Conservation (phyloP, 164 flowering plant species). For the Macadamia integrifolia region DNA sequence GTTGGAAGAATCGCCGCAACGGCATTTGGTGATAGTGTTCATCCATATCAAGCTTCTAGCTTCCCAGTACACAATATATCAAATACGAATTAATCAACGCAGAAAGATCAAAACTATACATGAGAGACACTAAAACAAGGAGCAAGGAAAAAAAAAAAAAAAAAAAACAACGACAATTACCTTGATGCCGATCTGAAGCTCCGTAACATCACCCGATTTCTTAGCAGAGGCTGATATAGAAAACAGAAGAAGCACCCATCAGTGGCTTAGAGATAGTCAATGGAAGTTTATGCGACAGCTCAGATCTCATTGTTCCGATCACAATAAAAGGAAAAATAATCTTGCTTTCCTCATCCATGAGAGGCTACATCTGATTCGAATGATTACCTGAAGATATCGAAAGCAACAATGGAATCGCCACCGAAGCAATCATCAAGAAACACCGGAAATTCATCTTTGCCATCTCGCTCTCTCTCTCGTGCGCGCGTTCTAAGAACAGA, state of each 20-base stretch:
- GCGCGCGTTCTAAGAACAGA: too few relatives aligned
- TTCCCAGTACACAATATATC: too few relatives aligned
- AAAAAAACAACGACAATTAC: constrained; percentile 18
- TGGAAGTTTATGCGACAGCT: too few relatives aligned
- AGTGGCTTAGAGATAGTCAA: too few relatives aligned
- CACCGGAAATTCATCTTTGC: background rate
- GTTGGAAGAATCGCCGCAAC: too few relatives aligned
- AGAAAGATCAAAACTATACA: background rate
- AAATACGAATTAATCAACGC: background rate
- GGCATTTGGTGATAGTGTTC: too few relatives aligned
- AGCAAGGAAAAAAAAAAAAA: background rate
- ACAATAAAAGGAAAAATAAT: too few relatives aligned
- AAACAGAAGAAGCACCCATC: too few relatives aligned
- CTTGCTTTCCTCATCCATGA: background rate
- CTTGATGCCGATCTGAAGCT: constrained; percentile 82
- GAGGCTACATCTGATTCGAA: background rate
- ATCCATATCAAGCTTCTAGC: too few relatives aligned
- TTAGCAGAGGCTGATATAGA: constrained; percentile 35
- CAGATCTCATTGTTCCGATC: too few relatives aligned
- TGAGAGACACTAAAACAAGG: too few relatives aligned
- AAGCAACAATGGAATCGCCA: background rate
- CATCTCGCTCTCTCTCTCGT: background rate
- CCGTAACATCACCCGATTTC: constrained; percentile 57
- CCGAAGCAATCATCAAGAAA: background rate
- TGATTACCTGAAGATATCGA: background rate